Percentiles rank a stretch among this genome's conserved stretches.
These are phyloP conservation scores for Parastagonospora nodorum DNA, from an alignment of 2,329 filamentous ascomycete genomes.

Conservation along the genomic window DNA sequence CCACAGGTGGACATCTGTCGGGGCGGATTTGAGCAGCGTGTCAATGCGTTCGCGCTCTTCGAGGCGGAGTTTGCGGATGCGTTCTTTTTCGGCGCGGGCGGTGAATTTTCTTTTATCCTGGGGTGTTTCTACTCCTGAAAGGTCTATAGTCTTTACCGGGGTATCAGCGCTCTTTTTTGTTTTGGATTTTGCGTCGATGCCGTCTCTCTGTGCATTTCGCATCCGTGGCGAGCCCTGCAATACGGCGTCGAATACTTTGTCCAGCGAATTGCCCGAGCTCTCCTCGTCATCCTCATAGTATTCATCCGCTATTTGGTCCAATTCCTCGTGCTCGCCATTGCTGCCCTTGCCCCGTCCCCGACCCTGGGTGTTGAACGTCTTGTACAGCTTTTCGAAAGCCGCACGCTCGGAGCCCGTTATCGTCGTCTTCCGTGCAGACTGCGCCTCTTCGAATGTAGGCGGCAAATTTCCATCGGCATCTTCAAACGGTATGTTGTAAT, in stretches of 20 bases:
- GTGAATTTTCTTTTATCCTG: constrained; percentile 11
- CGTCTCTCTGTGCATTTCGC: constrained; percentile 12
- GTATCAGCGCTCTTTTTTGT: background rate
- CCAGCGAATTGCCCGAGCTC: constrained; percentile 18
- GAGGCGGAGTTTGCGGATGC: constrained; percentile 17
- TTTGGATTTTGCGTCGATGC: background rate
- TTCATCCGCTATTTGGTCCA: constrained; percentile 38
- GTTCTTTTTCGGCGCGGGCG: background rate
- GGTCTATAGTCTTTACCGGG: background rate
- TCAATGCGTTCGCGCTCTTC: constrained; percentile 60
- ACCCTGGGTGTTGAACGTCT: constrained; percentile 28
- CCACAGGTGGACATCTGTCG: constrained; percentile 70
- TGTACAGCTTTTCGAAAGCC: constrained; percentile 44
- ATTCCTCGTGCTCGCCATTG: constrained; percentile 15
- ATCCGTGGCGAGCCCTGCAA: constrained; percentile 18
- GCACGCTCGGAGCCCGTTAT: constrained; percentile 44
- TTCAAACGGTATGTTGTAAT: constrained; percentile 20
- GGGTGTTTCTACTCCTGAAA: background rate
- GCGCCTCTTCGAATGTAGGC: constrained; percentile 19
- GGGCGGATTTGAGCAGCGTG: constrained; percentile 58
- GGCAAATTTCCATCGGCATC: constrained; percentile 48
- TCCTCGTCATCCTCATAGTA: constrained; percentile 40
- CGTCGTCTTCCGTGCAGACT: constrained; percentile 33
- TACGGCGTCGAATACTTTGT: constrained; percentile 39
- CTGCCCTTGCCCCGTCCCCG: constrained; percentile 17